phyloP scores from a whole-genome alignment of 441 rosid genomes.

The Erodium trifolium region DNA sequence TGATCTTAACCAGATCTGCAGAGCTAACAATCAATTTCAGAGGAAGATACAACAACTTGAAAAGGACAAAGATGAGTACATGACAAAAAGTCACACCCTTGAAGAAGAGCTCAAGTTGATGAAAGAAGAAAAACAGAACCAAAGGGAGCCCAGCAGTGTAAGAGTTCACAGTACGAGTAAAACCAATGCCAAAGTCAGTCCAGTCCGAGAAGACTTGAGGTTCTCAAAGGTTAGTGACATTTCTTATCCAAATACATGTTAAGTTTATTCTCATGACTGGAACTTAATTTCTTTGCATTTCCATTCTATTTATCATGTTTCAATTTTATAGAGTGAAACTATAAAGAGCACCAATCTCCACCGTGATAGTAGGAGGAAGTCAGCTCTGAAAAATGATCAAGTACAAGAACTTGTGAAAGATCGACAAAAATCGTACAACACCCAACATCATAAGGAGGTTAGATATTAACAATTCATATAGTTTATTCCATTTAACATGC shows the following conservation, averaged over 20 bases:
- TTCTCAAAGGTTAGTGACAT: conserved; percentile 18
- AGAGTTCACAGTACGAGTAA: conserved; percentile 13
- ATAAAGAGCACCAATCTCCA: conserved; percentile 6
- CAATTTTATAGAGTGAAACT: conserved; percentile 8
- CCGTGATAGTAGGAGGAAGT: conserved; percentile 10
- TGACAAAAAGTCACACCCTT: conserved; percentile 28
- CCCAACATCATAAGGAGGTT: conserved; percentile 21
- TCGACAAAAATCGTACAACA: conserved; percentile 2
- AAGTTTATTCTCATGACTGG: not conserved
- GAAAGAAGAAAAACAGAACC: conserved; percentile 33
- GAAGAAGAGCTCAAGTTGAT: conserved; percentile 33
- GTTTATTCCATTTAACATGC: not conserved
- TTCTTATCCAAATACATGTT: not conserved
- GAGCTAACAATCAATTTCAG: conserved; percentile 34
- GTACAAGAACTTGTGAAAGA: conserved; percentile 13
- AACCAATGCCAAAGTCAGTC: conserved; percentile 20
- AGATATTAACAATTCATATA: not conserved
- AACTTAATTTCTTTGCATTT: not conserved
- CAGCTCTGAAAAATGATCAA: conserved; percentile 8
- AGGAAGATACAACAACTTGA: conserved; percentile 35
- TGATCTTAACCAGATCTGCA: conserved; percentile 30
- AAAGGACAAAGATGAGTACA: conserved; percentile 33
- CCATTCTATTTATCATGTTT: not conserved
- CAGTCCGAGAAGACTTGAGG: conserved; percentile 13
- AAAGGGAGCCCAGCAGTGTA: conserved; percentile 14